Evolutionary conservation across 2,329 filamentous ascomycete genomes (phyloP).

Genomic region (Catunica adiposa): DNA sequence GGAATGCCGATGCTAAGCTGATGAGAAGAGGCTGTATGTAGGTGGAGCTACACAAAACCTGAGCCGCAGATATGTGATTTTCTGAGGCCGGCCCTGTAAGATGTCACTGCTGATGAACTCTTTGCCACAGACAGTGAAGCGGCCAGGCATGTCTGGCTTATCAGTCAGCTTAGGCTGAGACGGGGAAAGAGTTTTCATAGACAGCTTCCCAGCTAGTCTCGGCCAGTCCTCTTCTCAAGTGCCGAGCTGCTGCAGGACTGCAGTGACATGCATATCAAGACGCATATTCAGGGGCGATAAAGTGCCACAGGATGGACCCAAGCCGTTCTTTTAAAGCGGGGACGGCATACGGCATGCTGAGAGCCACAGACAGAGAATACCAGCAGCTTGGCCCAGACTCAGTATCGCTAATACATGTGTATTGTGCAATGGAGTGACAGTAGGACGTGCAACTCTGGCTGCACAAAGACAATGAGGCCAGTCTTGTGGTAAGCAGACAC

Average conservation of each 20-base stretch:
- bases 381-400: not conserved
- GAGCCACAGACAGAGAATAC: not conserved
- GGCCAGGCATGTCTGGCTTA: not conserved
- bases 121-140: not conserved
- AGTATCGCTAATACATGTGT: no score
- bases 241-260: slow-evolving; percentile 7
- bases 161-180: not conserved
- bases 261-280: not conserved
- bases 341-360: not conserved
- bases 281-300: not conserved
- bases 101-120: not conserved
- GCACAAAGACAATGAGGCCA: not conserved
- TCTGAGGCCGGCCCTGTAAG: not conserved
- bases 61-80: not conserved
- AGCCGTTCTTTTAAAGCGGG: not conserved
- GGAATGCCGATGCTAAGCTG: no score
- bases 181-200: slow-evolving; percentile 1
- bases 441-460: not conserved
- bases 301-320: not conserved
- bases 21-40: not conserved
- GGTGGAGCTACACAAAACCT: no score
- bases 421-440: not conserved
- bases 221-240: not conserved
- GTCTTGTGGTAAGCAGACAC: not conserved
- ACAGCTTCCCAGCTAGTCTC: not conserved